Evolutionary conservation across 1,284 basidiomycete genomes (phyloP).

Genomic region (Trichosporon sp.): DNA sequence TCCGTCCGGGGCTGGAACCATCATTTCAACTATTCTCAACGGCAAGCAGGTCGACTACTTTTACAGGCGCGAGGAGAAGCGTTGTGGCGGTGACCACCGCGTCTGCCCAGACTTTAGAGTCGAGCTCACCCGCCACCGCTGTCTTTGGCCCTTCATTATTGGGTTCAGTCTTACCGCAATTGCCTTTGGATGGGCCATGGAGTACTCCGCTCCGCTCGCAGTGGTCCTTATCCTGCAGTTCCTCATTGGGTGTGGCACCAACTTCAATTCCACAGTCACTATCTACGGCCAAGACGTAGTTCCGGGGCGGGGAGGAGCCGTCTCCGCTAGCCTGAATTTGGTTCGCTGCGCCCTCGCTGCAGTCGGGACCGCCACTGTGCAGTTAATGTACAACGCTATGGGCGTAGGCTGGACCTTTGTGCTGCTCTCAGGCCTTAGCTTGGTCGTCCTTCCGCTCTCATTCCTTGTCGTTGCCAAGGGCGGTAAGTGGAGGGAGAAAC

Average conservation of each 20-base stretch:
- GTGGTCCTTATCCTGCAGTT: constrained; percentile 36
- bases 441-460: constrained; percentile 14
- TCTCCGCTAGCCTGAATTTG: constrained; percentile 47
- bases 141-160: constrained; percentile 30
- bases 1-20: constrained; percentile 42
- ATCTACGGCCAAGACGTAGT: constrained; percentile 46
- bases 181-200: constrained; percentile 39
- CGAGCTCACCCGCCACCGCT: constrained; percentile 35
- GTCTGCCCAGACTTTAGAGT: constrained; percentile 39
- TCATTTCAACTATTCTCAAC: constrained; percentile 34
- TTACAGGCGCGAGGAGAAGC: constrained; percentile 36
- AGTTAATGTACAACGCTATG: constrained; percentile 38
- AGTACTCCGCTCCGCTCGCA: constrained; percentile 33
- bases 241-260: constrained; percentile 39
- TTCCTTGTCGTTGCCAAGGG: constrained; percentile 4
- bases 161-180: constrained; percentile 27
- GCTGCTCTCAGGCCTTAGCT: constrained; percentile 36
- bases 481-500: background rate
- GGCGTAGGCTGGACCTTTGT: constrained; percentile 48
- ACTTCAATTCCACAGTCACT: constrained; percentile 32
- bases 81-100: constrained; percentile 40
- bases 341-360: constrained; percentile 48
- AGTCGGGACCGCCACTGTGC: constrained; percentile 37
- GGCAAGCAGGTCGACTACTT: constrained; percentile 44
- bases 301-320: constrained; percentile 43